Percentiles rank a stretch among this genome's conserved stretches.
These are phyloP conservation scores for Teunomyces stri DNA, from an alignment of 805 yeast genomes.

Conservation along the genomic window DNA sequence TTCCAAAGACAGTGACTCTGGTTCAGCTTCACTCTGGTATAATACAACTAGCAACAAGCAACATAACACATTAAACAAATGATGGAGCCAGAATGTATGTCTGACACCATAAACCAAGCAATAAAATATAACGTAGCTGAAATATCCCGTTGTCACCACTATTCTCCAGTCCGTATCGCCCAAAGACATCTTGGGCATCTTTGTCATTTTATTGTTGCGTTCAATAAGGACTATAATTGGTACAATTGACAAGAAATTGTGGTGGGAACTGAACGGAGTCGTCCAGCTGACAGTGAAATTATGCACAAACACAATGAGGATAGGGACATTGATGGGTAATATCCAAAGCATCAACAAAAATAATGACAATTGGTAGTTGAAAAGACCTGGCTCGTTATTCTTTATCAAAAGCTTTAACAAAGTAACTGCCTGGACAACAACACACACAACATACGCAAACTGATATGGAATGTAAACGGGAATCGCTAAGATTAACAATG, in stretches of 20 bases:
- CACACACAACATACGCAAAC: constrained; percentile 63
- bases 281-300: constrained; percentile 75
- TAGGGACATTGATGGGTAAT: constrained; percentile 75
- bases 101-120: constrained; percentile 72
- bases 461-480: constrained; percentile 77
- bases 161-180: neutral
- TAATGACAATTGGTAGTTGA: constrained; percentile 62
- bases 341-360: constrained; percentile 72
- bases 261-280: constrained; percentile 84
- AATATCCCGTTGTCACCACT: constrained; percentile 3
- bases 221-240: constrained; percentile 67
- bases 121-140: constrained; percentile 53
- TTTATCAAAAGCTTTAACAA: constrained; percentile 34
- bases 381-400: constrained; percentile 24
- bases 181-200: constrained; percentile 33
- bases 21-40: constrained; percentile 2
- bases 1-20: no score
- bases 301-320: constrained; percentile 76
- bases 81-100: constrained; percentile 83
- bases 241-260: constrained; percentile 71
- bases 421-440: constrained; percentile 56
- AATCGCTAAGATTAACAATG: constrained; percentile 43
- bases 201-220: constrained; percentile 47
- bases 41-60: constrained; percentile 40
- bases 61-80: constrained; percentile 63